Base-by-base conservation (phyloP, 768 basidiomycete genomes). In the Suillus cothurnatus region DNA sequence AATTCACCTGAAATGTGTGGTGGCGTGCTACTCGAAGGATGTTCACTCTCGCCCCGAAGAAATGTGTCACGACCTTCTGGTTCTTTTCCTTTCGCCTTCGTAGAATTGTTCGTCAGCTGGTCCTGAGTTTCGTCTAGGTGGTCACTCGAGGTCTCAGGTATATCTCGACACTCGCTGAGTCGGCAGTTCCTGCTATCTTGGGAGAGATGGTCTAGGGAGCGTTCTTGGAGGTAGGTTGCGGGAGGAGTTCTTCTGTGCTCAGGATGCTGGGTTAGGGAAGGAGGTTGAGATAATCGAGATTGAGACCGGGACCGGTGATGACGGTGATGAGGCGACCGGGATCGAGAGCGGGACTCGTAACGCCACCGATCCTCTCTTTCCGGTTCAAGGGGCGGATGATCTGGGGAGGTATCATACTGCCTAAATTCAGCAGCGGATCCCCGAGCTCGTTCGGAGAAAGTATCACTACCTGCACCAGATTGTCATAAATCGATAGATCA, bases 401-500 rank as follows among this genome's bases (percentile, higher is more conserved):
- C 79, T 28, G 76, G 67, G 11, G 87, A 83, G 2, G 71, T 70
- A 69, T 91, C 89, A 70, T 92, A 92, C 89, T 92, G 70, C 31
- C 61, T 19, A 36, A 64, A 58, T 17, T 52, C 21, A 53, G 32
- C 34, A n/a, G 56, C 65, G 68, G 36, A 71, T 64, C 61, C 68
- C 63, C 63, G 45, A 50, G 34, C 41, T 17, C 28, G n/a, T 47
- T 26, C 4, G 7, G 31, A 60, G 28, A 63, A 36, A 21, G 56
- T 34, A 6, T 47, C 64, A 67, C 70, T n/a, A 92, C 95, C 86
- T 97, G 95, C 17, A 88, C 92, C 6, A 86, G 83, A 17, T 82
- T 82, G 74, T 98, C 95, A 72, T 96, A 98, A 14, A 86, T 82
- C 61, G 87, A 85, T 28, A 97, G 82, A 76, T 95, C 94, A 70